phyloP scores from a whole-genome alignment of 371 early-diverging fungal species.

The Dentiscutata heterogama region DNA sequence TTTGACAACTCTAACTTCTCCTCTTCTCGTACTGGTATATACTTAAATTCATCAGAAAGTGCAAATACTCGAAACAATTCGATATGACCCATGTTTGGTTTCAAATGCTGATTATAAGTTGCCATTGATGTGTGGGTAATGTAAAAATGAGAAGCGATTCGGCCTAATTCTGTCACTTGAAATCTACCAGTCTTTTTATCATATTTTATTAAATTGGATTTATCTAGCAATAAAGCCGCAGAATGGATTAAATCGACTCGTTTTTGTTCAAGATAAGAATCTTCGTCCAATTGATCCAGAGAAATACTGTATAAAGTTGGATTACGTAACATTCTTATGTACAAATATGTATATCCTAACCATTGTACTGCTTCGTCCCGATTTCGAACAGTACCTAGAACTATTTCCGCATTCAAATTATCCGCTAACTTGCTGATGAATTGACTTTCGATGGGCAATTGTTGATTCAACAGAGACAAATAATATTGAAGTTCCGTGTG shows the following conservation, averaged over 20 bases:
- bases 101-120: constrained; percentile 92
- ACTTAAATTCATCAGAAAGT: constrained; percentile 92
- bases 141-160: constrained; percentile 97
- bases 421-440: constrained; percentile 92
- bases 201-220: constrained; percentile 91
- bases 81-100: constrained; percentile 91
- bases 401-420: constrained; percentile 97
- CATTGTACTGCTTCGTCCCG: constrained; percentile 96
- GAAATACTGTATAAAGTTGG: constrained; percentile 85
- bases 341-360: constrained; percentile 98
- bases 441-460: constrained; percentile 98
- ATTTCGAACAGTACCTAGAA: constrained; percentile 91
- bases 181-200: constrained; percentile 91
- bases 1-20: constrained; percentile 95
- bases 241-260: constrained; percentile 92
- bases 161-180: constrained; percentile 92
- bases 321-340: constrained; percentile 95
- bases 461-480: constrained; percentile 92
- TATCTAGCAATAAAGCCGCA: constrained; percentile 88
- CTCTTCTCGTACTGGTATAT: constrained; percentile 96
- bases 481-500: constrained; percentile 95
- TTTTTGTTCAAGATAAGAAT: constrained; percentile 87
- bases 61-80: constrained; percentile 95
- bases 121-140: constrained; percentile 91
- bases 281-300: constrained; percentile 77